phyloP scores from a whole-genome alignment of 2,329 filamentous ascomycete species.

The Sordariomycetes sp. region DNA sequence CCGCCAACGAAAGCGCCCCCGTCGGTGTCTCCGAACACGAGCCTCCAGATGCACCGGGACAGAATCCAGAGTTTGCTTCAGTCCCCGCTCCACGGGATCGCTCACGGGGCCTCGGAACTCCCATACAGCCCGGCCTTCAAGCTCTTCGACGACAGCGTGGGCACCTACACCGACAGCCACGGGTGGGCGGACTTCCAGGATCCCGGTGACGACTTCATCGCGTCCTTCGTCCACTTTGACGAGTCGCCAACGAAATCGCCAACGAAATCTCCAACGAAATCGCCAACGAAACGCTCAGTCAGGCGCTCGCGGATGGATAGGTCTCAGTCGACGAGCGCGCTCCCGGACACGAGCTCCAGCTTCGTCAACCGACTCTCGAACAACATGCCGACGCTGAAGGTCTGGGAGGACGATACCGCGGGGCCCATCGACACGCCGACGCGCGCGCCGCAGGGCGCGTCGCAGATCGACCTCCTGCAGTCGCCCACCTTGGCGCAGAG shows the following conservation, averaged over 20 bases:
- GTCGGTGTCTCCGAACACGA: constrained; percentile 87
- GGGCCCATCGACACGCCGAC: constrained; percentile 5
- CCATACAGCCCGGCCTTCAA: constrained; percentile 48
- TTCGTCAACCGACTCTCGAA: constrained; percentile 26
- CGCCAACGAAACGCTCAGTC: constrained; percentile 51
- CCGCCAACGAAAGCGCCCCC: constrained; percentile 39
- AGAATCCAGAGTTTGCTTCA: constrained; percentile 71
- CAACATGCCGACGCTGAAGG: constrained; percentile 3
- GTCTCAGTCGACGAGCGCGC: constrained; percentile 44
- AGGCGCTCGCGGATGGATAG: constrained; percentile 50
- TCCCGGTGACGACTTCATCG: constrained; percentile 17
- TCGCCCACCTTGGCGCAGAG: neutral
- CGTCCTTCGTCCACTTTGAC: constrained; percentile 22
- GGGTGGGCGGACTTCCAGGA: neutral
- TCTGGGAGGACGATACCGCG: constrained; percentile 7
- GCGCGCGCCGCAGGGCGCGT: constrained; percentile 2
- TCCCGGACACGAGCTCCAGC: constrained; percentile 32
- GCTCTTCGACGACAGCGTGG: constrained; percentile 4
- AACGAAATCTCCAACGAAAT: too few species aligned
- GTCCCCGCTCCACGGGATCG: constrained; percentile 15
- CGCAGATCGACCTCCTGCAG: neutral
- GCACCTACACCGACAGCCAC: neutral
- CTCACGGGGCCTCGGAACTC: constrained; percentile 20
- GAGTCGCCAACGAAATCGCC: constrained; percentile 57
- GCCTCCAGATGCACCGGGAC: constrained; percentile 76